These are phyloP conservation scores for Amylostereum chailletii DNA, from an alignment of 1,284 basidiomycete genomes.

Conservation along the genomic window DNA sequence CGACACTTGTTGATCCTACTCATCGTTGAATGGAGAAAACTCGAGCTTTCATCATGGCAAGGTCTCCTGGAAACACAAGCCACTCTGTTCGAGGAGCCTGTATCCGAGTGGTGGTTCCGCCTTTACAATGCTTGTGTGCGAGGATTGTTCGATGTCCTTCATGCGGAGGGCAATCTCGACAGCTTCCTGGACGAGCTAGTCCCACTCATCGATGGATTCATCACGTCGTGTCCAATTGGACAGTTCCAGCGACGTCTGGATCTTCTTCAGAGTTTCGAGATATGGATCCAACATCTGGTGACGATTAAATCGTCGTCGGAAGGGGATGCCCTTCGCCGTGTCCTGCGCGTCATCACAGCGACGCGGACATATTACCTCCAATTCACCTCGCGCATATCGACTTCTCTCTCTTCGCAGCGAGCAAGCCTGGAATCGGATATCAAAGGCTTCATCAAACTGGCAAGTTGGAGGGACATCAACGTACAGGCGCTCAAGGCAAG, in stretches of 20 bases:
- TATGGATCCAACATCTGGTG: constrained; percentile 33
- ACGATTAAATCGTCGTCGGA: constrained; percentile 18
- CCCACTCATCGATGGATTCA: constrained; percentile 77
- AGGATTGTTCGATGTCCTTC: constrained; percentile 46
- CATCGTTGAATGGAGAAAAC: constrained; percentile 85
- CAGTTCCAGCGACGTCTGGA: constrained; percentile 70
- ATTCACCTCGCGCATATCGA: constrained; percentile 44
- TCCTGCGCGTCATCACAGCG: constrained; percentile 58
- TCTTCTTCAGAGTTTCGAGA: constrained; percentile 65
- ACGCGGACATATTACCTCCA: constrained; percentile 63
- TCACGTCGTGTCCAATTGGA: constrained; percentile 74
- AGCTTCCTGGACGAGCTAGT: constrained; percentile 64
- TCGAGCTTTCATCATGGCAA: constrained; percentile 88
- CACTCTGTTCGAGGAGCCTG: constrained; percentile 47
- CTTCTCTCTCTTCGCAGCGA: constrained; percentile 53
- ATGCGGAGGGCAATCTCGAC: constrained; percentile 27
- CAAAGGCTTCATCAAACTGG: constrained; percentile 83
- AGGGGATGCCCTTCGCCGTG: constrained; percentile 31
- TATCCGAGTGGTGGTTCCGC: constrained; percentile 88
- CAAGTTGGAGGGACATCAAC: constrained; percentile 98
- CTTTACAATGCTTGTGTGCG: constrained; percentile 78
- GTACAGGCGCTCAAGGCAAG: constrained; percentile 91
- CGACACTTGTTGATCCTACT: constrained; percentile 63
- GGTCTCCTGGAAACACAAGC: constrained; percentile 72
- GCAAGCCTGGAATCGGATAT: constrained; percentile 74